Percentiles rank a stretch among this genome's conserved stretches.
phyloP scores from a whole-genome alignment of 371 early-diverging fungal genomes.

The Mortierella sp. region DNA sequence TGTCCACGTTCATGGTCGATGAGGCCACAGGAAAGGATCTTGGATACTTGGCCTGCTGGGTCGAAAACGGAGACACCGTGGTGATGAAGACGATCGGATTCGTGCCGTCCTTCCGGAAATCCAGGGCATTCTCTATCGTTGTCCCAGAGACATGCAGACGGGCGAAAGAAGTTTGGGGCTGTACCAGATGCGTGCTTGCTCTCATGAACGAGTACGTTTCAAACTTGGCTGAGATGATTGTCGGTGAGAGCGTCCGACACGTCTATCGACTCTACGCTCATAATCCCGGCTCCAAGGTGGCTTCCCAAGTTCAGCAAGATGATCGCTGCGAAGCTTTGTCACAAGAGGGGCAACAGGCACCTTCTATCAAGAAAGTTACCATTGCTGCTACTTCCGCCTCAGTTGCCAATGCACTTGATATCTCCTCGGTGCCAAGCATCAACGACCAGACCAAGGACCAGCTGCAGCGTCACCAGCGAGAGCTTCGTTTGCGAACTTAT shows the following conservation, averaged over 20 bases:
- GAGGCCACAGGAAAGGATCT: slow-evolving; percentile 29
- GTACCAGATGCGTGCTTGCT: slow-evolving; percentile 20
- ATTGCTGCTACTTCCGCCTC: too few relatives aligned
- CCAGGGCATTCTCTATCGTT: slow-evolving; percentile 23
- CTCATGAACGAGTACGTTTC: slow-evolving; percentile 33
- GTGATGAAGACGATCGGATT: slow-evolving; percentile 44
- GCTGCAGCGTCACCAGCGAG: slow-evolving; percentile 4
- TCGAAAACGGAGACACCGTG: slow-evolving; percentile 30
- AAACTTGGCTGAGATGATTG: slow-evolving; percentile 11
- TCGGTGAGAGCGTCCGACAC: slow-evolving; percentile 28
- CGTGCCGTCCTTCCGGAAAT: slow-evolving; percentile 16
- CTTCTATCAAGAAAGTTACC: too few relatives aligned
- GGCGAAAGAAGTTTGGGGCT: slow-evolving; percentile 39
- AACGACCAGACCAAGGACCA: not conserved
- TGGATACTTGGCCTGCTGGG: slow-evolving; percentile 45
- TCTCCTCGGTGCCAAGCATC: not conserved
- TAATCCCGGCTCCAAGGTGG: not conserved
- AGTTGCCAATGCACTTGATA: too few relatives aligned
- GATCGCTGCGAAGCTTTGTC: not conserved
- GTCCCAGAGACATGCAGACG: slow-evolving; percentile 23
- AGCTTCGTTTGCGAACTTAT: slow-evolving; percentile 6
- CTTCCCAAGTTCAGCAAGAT: not conserved
- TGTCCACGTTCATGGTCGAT: slow-evolving; percentile 39
- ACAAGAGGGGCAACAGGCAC: too few relatives aligned
- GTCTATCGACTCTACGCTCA: slow-evolving; percentile 41